Conservation (phyloP, 768 basidiomycete genomes). For the Lentinula sp. region DNA sequence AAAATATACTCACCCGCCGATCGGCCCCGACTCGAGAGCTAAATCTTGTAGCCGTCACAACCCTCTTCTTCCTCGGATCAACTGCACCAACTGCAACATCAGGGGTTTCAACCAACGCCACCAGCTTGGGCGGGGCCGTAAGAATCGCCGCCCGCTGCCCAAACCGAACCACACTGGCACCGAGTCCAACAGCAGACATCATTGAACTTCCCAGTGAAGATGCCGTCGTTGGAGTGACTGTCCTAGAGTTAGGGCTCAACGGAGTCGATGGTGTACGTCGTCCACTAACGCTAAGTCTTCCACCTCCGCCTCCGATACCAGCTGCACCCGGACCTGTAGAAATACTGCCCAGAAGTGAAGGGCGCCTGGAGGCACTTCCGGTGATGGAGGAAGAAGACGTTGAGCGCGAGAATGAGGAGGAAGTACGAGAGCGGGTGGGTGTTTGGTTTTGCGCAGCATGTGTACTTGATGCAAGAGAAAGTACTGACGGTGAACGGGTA, state of each 20-base stretch:
- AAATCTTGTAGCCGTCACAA: slow-evolving; percentile 84
- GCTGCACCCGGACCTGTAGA: background rate
- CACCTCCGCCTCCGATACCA: background rate
- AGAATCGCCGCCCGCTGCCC: slow-evolving; percentile 65
- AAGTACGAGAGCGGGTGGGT: slow-evolving; percentile 35
- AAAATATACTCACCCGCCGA: slow-evolving; percentile 53
- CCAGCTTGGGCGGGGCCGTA: slow-evolving; percentile 78
- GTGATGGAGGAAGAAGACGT: slow-evolving; percentile 43
- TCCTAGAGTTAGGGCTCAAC: slow-evolving; percentile 42
- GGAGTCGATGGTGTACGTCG: slow-evolving; percentile 39
- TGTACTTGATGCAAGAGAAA: slow-evolving; percentile 15
- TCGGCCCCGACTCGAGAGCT: slow-evolving; percentile 80
- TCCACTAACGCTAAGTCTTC: slow-evolving; percentile 19
- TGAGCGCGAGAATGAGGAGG: slow-evolving; percentile 51
- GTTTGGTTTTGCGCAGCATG: slow-evolving; percentile 14
- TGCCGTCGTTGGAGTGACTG: slow-evolving; percentile 31
- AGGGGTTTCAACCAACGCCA: slow-evolving; percentile 80
- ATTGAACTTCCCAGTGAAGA: slow-evolving; percentile 15
- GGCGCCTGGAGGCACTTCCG: slow-evolving; percentile 8
- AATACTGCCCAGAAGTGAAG: slow-evolving; percentile 3
- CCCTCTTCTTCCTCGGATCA: slow-evolving; percentile 75
- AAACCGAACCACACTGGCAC: slow-evolving; percentile 41
- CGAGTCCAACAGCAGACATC: slow-evolving; percentile 13
- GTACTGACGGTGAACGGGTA: slow-evolving; percentile 8
- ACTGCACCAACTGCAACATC: slow-evolving; percentile 89